Conservation (phyloP, 495 filamentous ascomycete species). For the Xylaria castorea region DNA sequence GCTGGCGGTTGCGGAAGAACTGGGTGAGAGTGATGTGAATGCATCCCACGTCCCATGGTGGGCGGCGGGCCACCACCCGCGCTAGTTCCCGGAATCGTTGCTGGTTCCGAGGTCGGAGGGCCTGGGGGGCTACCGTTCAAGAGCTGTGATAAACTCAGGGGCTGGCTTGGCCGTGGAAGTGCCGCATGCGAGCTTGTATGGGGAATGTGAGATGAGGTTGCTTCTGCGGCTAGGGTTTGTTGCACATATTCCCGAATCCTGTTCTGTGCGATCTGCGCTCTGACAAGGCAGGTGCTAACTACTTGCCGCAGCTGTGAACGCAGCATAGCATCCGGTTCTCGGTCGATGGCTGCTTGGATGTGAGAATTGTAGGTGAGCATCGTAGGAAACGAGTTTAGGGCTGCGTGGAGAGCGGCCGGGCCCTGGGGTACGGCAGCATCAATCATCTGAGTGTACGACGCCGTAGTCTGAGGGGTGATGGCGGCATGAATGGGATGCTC, state of each 20-base stretch:
- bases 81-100: neutral
- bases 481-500: slow-evolving; percentile 44
- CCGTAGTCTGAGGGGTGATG: slow-evolving; percentile 42
- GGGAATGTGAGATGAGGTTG: slow-evolving; percentile 25
- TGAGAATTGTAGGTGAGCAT: slow-evolving; percentile 50
- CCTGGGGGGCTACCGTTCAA: slow-evolving; percentile 20
- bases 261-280: slow-evolving; percentile 53
- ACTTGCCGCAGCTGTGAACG: slow-evolving; percentile 52
- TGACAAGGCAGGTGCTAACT: slow-evolving; percentile 47
- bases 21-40: slow-evolving; percentile 13
- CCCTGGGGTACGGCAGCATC: slow-evolving; percentile 53
- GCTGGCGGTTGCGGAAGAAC: slow-evolving; percentile 10
- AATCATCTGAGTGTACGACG: slow-evolving; percentile 48
- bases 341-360: slow-evolving; percentile 52
- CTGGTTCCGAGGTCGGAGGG: slow-evolving; percentile 7
- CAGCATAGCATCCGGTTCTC: slow-evolving; percentile 46
- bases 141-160: slow-evolving; percentile 24
- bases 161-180: slow-evolving; percentile 25
- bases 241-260: slow-evolving; percentile 43
- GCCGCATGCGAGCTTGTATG: slow-evolving; percentile 19
- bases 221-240: slow-evolving; percentile 36
- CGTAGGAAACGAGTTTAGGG: slow-evolving; percentile 51
- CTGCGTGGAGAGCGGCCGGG: slow-evolving; percentile 48
- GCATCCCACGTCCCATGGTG: neutral
- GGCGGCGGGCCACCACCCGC: slow-evolving; percentile 2